Evolutionary conservation across 2,329 filamentous ascomycete species (phyloP).

Genomic region (Fusarium robinianum): DNA sequence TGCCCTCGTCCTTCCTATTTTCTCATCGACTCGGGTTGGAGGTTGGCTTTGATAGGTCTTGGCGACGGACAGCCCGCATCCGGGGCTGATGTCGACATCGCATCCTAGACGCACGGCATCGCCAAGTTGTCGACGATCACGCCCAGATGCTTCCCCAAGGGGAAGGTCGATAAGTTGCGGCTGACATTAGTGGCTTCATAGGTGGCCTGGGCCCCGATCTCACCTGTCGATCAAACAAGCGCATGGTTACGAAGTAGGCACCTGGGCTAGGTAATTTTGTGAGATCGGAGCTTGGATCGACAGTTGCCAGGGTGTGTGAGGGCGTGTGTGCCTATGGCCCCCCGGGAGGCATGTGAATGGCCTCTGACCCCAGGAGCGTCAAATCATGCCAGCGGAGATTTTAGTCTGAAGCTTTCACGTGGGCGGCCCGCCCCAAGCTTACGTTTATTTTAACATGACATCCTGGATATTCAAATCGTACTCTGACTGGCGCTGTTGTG

Average conservation of each 20-base stretch:
- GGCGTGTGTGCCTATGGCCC: too few species aligned
- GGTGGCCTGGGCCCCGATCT: slow-evolving; percentile 5
- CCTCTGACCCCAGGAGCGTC: too few species aligned
- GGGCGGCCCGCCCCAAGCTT: too few species aligned
- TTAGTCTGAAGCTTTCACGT: too few species aligned
- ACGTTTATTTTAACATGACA: too few species aligned
- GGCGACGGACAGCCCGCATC: too few species aligned
- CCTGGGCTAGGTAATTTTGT: slow-evolving; percentile 9
- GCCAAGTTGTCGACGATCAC: slow-evolving; percentile 17
- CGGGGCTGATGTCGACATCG: slow-evolving; percentile 24
- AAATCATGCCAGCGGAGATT: too few species aligned
- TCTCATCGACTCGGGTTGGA: background rate
- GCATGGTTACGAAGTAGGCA: too few species aligned
- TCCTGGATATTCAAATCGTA: too few species aligned
- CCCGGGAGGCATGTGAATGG: slow-evolving; percentile 1
- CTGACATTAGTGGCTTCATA: slow-evolving; percentile 8
- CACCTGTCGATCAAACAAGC: slow-evolving; percentile 23
- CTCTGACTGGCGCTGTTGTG: too few species aligned
- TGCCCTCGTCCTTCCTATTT: slow-evolving; percentile 8
- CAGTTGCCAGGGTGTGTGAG: background rate
- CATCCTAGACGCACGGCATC: slow-evolving; percentile 10
- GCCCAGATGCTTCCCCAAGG: slow-evolving; percentile 11
- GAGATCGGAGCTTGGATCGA: background rate
- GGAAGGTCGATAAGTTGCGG: slow-evolving; percentile 16
- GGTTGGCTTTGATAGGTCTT: background rate